These are phyloP conservation scores for Naematelia aurantialba DNA, from an alignment of 768 basidiomycete species.

Conservation along the genomic window DNA sequence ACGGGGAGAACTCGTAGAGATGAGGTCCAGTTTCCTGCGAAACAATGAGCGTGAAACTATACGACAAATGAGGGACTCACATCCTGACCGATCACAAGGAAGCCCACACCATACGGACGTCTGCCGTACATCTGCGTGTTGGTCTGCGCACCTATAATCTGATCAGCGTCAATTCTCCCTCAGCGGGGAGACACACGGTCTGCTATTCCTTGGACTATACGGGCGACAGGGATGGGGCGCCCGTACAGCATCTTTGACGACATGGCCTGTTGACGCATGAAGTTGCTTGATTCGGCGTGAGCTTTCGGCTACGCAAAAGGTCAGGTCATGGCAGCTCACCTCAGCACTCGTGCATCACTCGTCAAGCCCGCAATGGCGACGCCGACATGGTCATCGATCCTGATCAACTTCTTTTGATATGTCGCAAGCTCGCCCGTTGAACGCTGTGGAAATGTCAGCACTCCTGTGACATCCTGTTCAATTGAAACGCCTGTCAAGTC, in stretches of 20 bases:
- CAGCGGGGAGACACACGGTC: constrained; percentile 66
- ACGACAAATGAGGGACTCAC: constrained; percentile 35
- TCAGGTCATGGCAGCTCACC: constrained; percentile 56
- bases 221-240: constrained; percentile 87
- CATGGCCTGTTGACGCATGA: constrained; percentile 99
- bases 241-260: constrained; percentile 90
- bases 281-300: constrained; percentile 64
- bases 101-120: constrained; percentile 96
- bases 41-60: not conserved
- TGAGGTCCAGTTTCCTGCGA: constrained; percentile 84
- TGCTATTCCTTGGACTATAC: constrained; percentile 87
- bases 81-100: constrained; percentile 94
- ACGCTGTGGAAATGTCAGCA: constrained; percentile 63
- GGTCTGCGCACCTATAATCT: constrained; percentile 78
- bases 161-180: not conserved
- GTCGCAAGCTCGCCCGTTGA: constrained; percentile 96
- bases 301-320: not conserved
- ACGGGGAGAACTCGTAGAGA: constrained; percentile 96
- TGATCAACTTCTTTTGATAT: constrained; percentile 99
- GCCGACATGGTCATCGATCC: constrained; percentile 99
- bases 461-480: too few relatives aligned
- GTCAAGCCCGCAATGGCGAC: constrained; percentile 99
- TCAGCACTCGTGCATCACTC: constrained; percentile 93
- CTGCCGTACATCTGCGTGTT: constrained; percentile 98
- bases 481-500: too few relatives aligned